Conservation (phyloP, 306 rosid genomes). For the Dalbergia oliveri region DNA sequence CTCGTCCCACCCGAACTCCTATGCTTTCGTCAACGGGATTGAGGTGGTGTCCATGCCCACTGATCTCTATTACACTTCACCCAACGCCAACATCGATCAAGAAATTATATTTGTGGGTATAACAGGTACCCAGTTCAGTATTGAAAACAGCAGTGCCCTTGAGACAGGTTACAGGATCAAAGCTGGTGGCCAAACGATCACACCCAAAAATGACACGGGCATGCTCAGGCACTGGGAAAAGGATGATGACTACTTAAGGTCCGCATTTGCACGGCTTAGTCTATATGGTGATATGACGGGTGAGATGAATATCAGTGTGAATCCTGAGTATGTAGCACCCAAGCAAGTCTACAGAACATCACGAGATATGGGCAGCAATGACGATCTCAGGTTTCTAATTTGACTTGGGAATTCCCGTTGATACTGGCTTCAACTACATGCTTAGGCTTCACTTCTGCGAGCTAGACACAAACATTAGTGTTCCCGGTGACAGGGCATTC, state of each 20-base stretch:
- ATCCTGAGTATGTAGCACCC: conserved; percentile 22
- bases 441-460: conserved; percentile 45
- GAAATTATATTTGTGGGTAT: neutral
- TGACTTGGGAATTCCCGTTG: conserved; percentile 28
- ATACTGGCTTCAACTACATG: conserved; percentile 1
- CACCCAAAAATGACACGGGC: neutral
- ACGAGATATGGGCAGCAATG: neutral
- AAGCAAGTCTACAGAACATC: neutral
- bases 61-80: conserved; percentile 44
- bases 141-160: neutral
- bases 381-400: neutral
- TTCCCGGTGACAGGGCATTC: accelerated
- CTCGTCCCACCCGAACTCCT: conserved; percentile 10
- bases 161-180: neutral
- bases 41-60: conserved; percentile 63
- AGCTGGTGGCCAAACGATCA: neutral
- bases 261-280: neutral
- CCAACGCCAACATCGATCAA: neutral
- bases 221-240: neutral
- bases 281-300: neutral
- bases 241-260: neutral
- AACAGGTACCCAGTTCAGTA: accelerated
- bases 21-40: conserved; percentile 41
- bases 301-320: accelerated
- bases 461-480: neutral